Percentiles rank a stretch among this genome's conserved stretches.
Conservation (phyloP, 1,284 basidiomycete species). For the Naganishia albida region DNA sequence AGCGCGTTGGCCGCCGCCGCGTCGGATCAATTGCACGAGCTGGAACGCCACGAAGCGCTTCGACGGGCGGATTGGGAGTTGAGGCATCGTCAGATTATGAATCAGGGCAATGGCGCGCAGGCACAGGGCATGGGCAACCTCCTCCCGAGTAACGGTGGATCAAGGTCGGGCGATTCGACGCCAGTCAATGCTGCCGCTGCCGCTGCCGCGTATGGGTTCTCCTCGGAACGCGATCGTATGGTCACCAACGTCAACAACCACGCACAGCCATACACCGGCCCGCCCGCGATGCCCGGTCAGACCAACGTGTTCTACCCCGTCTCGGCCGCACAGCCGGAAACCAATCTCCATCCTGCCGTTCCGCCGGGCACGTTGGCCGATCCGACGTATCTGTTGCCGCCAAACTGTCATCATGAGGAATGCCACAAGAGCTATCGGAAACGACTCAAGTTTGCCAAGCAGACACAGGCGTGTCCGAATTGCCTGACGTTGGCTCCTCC, state of each 20-base stretch:
- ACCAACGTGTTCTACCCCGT: slow-evolving; percentile 53
- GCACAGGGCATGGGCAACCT: not conserved
- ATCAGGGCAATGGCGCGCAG: not conserved
- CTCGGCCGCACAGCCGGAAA: slow-evolving; percentile 52
- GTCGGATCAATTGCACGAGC: slow-evolving; percentile 81
- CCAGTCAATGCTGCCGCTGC: slow-evolving; percentile 10
- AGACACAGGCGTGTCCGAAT: slow-evolving; percentile 53
- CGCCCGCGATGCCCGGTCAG: slow-evolving; percentile 41
- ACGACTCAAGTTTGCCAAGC: slow-evolving; percentile 54
- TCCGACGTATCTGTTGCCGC: slow-evolving; percentile 55
- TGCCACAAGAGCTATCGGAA: slow-evolving; percentile 58
- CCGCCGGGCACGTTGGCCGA: slow-evolving; percentile 54
- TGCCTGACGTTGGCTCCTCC: slow-evolving; percentile 45
- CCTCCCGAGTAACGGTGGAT: slow-evolving; percentile 4
- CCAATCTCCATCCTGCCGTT: slow-evolving; percentile 50
- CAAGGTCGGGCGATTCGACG: slow-evolving; percentile 16
- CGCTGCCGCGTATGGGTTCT: slow-evolving; percentile 19
- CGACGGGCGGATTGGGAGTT: slow-evolving; percentile 82
- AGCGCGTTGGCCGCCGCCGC: slow-evolving; percentile 75
- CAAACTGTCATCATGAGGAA: slow-evolving; percentile 57
- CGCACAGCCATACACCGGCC: slow-evolving; percentile 35
- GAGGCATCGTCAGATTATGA: slow-evolving; percentile 60
- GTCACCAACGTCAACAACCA: slow-evolving; percentile 19
- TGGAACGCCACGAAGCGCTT: slow-evolving; percentile 69
- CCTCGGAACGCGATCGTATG: slow-evolving; percentile 17